phyloP scores from a whole-genome alignment of 73 alveolate genomes.

The Uronychia binucleata region DNA sequence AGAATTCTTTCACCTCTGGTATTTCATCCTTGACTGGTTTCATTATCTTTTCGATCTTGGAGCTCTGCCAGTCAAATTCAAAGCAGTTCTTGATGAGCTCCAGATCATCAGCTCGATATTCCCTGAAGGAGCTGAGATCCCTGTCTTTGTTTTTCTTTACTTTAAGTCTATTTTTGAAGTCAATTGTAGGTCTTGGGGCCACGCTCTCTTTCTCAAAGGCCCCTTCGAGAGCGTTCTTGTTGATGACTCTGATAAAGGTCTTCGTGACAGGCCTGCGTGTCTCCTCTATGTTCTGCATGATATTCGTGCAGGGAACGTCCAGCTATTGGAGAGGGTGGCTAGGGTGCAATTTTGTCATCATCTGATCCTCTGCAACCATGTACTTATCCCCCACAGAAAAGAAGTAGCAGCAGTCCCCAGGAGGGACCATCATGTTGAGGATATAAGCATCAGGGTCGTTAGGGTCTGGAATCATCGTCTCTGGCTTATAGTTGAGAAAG shows the following conservation, averaged over 20 bases:
- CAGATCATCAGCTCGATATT: not conserved
- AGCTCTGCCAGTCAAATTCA: slow-evolving; percentile 52
- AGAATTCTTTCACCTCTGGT: slow-evolving; percentile 7
- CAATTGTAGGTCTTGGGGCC: too few species aligned
- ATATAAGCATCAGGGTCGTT: slow-evolving; percentile 48
- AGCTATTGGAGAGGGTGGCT: too few species aligned
- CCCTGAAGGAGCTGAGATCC: slow-evolving; percentile 20
- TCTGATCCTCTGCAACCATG: too few species aligned
- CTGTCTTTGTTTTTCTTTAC: too few species aligned
- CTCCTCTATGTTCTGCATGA: slow-evolving; percentile 22
- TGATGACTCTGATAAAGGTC: slow-evolving; percentile 28
- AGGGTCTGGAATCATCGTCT: slow-evolving; percentile 48
- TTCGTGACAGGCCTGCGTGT: slow-evolving; percentile 23
- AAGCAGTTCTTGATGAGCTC: slow-evolving; percentile 43
- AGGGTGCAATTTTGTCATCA: too few species aligned
- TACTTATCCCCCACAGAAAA: slow-evolving; percentile 43
- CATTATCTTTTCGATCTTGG: slow-evolving; percentile 28
- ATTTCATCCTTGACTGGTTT: slow-evolving; percentile 18
- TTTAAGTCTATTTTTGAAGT: too few species aligned
- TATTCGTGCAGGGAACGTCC: slow-evolving; percentile 47
- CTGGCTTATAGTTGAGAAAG: slow-evolving; percentile 70
- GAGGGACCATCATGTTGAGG: slow-evolving; percentile 60
- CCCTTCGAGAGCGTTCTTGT: slow-evolving; percentile 40
- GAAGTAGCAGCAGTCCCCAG: slow-evolving; percentile 42
- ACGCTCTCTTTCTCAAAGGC: slow-evolving; percentile 58